Conservation (phyloP, 345 rosid species). For the Citrus sinensis region DVS_A1.0 CM039163.1:12410501-12411000, state of each 20-base stretch:
- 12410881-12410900: too few relatives aligned
- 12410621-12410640: too few relatives aligned
- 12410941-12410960: too few relatives aligned
- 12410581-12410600: background rate
- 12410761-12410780: too few relatives aligned
- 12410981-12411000: background rate
- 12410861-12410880: too few relatives aligned
- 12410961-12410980: background rate
- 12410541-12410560: background rate
- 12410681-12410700: background rate
- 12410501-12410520: background rate
- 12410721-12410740: background rate
- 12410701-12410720: background rate
- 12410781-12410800: background rate
- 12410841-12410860: too few relatives aligned
- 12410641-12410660: background rate
- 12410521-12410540: background rate
- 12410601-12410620: background rate
- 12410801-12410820: too few relatives aligned
- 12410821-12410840: too few relatives aligned
- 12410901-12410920: too few relatives aligned
- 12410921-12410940: too few relatives aligned
- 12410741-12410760: background rate
- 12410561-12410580: background rate
- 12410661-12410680: background rate